Conservation (phyloP, 2,329 filamentous ascomycete species). For the Diaporthe citrichinensis region DNA sequence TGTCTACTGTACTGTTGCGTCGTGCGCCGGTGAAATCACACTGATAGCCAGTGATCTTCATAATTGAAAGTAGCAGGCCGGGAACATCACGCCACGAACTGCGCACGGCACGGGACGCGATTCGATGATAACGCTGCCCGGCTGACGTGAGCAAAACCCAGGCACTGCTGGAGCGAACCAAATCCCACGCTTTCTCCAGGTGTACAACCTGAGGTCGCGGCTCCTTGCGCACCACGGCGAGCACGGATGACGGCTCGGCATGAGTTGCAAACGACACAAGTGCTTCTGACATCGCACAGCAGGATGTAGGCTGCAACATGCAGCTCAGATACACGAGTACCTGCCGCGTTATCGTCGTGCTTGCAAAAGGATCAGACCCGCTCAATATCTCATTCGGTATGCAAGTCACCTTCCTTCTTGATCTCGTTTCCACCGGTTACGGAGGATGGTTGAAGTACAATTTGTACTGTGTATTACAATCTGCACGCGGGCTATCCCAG, state of each 20-base stretch:
- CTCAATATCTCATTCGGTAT: neutral
- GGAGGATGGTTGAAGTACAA: neutral
- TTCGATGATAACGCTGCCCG: constrained; percentile 28
- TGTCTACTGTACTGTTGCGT: constrained; percentile 21
- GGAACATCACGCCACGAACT: constrained; percentile 21
- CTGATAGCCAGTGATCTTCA: constrained; percentile 5
- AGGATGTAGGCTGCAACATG: constrained; percentile 31
- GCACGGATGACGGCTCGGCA: constrained; percentile 34
- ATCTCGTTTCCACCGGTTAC: neutral
- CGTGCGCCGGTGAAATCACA: neutral
- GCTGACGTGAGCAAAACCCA: constrained; percentile 40
- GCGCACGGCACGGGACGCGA: constrained; percentile 39
- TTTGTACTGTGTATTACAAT: neutral
- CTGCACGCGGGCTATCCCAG: neutral
- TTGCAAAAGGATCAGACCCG: constrained; percentile 26
- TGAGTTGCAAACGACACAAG: constrained; percentile 24
- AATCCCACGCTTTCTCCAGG: constrained; percentile 4
- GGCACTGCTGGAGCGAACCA: constrained; percentile 21
- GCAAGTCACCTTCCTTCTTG: constrained; percentile 8
- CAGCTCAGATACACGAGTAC: constrained; percentile 35
- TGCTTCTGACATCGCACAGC: constrained; percentile 39
- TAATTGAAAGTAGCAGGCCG: neutral
- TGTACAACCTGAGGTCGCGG: constrained; percentile 25
- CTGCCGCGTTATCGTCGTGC: constrained; percentile 34
- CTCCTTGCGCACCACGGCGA: constrained; percentile 9